Evolutionary conservation across 345 rosid species (phyloP).

Genomic region (Eucalyptus tenuipes): DNA sequence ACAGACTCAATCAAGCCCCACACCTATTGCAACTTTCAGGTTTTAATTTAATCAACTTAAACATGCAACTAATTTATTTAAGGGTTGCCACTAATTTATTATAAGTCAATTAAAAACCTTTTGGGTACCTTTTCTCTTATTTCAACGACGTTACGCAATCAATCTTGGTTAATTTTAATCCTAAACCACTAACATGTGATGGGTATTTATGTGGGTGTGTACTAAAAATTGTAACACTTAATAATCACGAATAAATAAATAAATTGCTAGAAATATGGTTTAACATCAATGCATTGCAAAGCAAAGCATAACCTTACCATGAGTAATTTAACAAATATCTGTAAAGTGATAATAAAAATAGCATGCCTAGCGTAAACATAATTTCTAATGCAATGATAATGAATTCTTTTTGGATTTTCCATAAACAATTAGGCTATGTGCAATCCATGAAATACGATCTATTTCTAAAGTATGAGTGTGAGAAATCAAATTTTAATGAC

Average conservation of each 20-base stretch:
- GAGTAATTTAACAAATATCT: background rate
- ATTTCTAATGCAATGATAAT: background rate
- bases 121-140: background rate
- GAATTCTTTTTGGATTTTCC: background rate
- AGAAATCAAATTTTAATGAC: background rate
- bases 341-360: too few species aligned
- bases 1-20: background rate
- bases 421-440: background rate
- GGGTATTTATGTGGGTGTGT: background rate
- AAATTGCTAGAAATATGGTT: background rate
- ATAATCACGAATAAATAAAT: background rate
- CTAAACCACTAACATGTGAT: background rate
- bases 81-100: background rate
- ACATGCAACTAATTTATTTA: background rate
- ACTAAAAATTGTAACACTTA: too few species aligned
- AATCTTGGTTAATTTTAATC: too few species aligned
- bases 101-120: background rate
- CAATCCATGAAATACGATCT: background rate
- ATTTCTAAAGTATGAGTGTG: background rate
- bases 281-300: background rate
- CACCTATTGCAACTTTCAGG: background rate
- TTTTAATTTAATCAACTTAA: too few species aligned
- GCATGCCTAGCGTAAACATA: background rate
- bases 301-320: background rate
- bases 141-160: too few species aligned